Conservation (phyloP, 164 flowering plant species). For the Cinnamomum chago region DNA sequence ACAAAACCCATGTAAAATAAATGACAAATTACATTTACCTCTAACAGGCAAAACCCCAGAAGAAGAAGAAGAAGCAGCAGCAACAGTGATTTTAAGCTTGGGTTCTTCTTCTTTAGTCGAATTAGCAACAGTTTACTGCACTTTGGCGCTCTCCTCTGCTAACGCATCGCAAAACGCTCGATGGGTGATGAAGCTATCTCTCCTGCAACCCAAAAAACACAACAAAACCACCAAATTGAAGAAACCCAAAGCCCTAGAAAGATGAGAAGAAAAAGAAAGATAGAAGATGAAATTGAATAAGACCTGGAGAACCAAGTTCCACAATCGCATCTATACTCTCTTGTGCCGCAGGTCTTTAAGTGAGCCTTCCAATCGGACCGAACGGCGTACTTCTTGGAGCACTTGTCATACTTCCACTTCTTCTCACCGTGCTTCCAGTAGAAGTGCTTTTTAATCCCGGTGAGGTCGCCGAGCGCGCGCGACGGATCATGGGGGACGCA, state of each 20-base stretch:
- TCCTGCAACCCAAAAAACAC: conserved; percentile 31
- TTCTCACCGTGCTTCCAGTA: conserved; percentile 90
- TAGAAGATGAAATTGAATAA: neutral
- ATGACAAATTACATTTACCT: conserved; percentile 42
- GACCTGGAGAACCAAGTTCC: conserved; percentile 88
- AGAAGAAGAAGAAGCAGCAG: conserved; percentile 34
- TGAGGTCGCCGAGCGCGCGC: conserved; percentile 78
- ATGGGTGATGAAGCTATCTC: conserved; percentile 86
- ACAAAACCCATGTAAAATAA: conserved; percentile 11
- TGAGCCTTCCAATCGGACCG: conserved; percentile 95
- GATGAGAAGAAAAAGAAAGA: neutral
- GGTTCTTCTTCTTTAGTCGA: conserved; percentile 21
- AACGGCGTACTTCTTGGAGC: conserved; percentile 85
- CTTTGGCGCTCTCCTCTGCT: conserved; percentile 66
- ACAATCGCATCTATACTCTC: conserved; percentile 85
- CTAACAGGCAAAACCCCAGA: conserved; percentile 52
- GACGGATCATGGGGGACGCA: conserved; percentile 80
- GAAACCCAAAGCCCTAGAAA: neutral
- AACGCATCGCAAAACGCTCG: conserved; percentile 87
- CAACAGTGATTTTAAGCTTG: conserved; percentile 9
- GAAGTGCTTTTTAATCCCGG: conserved; percentile 86
- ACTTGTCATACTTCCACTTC: conserved; percentile 86
- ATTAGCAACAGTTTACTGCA: conserved; percentile 14
- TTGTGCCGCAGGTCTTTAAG: conserved; percentile 75
- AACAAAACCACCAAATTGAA: neutral